Evolutionary conservation across 2,329 filamentous ascomycete genomes (phyloP), one percentile per base, ranked within the genome.

Genomic region (Tolypocladium album): DNA sequence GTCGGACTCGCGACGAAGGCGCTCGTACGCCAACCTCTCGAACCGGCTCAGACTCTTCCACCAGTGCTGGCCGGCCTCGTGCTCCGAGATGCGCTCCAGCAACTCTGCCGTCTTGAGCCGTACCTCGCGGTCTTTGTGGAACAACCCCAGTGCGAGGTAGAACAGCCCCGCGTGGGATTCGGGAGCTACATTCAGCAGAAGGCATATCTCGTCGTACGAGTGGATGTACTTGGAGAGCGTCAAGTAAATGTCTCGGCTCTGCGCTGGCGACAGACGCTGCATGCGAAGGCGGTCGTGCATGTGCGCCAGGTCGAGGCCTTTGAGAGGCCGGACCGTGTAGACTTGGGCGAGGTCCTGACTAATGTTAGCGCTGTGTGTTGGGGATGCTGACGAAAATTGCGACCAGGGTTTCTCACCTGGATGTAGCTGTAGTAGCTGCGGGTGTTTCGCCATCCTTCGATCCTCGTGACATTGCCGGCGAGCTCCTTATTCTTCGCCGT

Each of bases 391-490:
- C 56, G 55, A n/a, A 36, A 9, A 24, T 13, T 15, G 22, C 53
- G 56, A 31, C 52, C 34, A 38, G 8, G 5, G 12, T 6, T 53
- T 56, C 78, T 67, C 74, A 87, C 90, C 78, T 96, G 90, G 64
- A 97, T 93, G 70, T 91, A 97, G 65, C 90, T 92, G 75, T 95
- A 96, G 71, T 99, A 99, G 69, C 90, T 96, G 62, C 94, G 83
- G 1, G 94, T 97, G 64, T 91, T 95, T 66, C 94, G 86, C 94
- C 94, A 99, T 60, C 93, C 94, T 76, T 99, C 94, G 63, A 99
- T 95, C 60, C 94, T 83, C 60, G 90, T 91, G 55, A 94, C 91
- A 62, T 96, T 96, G 3, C 92, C 93, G 20, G 92, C 89, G 43
- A 99, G 82, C 74, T 99, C 94, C 67, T 87, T 88, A 67, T 89